Base-by-base conservation (phyloP, 2,329 filamentous ascomycete species). In the Arthroderma sp. region DNA sequence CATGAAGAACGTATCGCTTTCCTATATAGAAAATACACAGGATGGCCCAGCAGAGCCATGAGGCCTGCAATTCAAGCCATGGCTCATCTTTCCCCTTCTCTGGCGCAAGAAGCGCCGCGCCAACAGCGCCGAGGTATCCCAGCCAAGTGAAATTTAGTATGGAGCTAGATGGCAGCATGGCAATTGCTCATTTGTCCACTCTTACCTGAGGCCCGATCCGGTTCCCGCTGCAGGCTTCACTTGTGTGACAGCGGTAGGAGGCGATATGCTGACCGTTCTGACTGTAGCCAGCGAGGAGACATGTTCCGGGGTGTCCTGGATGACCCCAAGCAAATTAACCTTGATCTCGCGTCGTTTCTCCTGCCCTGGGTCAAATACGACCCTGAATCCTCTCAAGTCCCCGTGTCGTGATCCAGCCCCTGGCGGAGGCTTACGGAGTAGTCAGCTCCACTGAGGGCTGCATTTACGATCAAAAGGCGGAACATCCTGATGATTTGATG, bases 141-240 rank as follows among this genome's bases (percentile, higher is more conserved):
- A 51, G 47, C 47, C 47, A 51, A 51, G 28, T 51, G 47, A 31
- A 51, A 35, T 31, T 51, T 33, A 51, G 25, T 8, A n/a, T 19
- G 47, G 47, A 25, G n/a, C 47, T 51, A 35, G 28, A 51, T 51
- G 47, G 47, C 25, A 13, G 47, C 47, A 51, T 51, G 47, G 47
- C 47, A 31, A 33, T 51, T 25, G 23, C 47, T 51, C 47, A 51
- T 51, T 33, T n/a, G 47, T 51, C 41, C 21, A 19, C 41, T 47
- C n/a, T 47, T 19, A 47, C 47, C 7, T 51, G 47, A 51, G 47
- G 47, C 47, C 47, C 47, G 47, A 51, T 51, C 47, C 47, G 47
- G 13, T 33, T 31, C 47, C 23, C 25, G 47, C 28, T 51, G 23
- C 47, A 19, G 41, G 47, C n/a, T 51, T 51, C 47, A 25, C 47